A percentile compares a stretch with the other conserved stretches of the same genome.
Conservation (phyloP, 2,329 filamentous ascomycete species). For the Diplocarpon rosae region DNA sequence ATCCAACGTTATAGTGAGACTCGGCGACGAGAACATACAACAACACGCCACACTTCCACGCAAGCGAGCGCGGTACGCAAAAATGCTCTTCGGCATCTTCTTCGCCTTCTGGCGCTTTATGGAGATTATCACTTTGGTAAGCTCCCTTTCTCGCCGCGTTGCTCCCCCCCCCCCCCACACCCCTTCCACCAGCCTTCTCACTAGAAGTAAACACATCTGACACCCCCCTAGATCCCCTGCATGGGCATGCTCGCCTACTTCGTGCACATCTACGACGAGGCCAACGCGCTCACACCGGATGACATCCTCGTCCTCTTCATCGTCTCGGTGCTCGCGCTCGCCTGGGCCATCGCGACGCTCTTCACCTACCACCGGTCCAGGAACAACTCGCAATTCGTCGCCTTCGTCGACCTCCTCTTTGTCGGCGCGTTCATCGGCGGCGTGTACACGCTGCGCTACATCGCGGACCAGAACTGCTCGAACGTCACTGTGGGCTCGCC, state of each 20-base stretch:
- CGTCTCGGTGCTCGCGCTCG: constrained; percentile 49
- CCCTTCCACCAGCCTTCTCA: neutral
- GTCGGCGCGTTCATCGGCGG: constrained; percentile 53
- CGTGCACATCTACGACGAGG: constrained; percentile 45
- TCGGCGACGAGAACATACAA: too few relatives aligned
- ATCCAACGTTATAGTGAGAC: too few relatives aligned
- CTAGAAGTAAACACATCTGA: constrained; percentile 3
- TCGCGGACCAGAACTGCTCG: constrained; percentile 56
- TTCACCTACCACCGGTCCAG: constrained; percentile 55
- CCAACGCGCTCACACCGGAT: constrained; percentile 48
- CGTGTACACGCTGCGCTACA: constrained; percentile 48
- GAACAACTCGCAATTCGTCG: constrained; percentile 49
- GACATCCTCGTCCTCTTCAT: constrained; percentile 59
- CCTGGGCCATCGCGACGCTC: constrained; percentile 54
- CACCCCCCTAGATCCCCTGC: constrained; percentile 41
- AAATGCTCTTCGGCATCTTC: constrained; percentile 51
- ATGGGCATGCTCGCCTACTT: constrained; percentile 60
- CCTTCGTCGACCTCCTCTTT: constrained; percentile 48
- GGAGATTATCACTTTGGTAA: constrained; percentile 53
- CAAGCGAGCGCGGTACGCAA: constrained; percentile 2
- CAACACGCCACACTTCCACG: too few relatives aligned
- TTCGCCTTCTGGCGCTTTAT: constrained; percentile 52
- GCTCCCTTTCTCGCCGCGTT: constrained; percentile 21
- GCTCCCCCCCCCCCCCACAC: neutral
- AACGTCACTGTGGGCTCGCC: constrained; percentile 37